phyloP scores from a whole-genome alignment of 176 grass and related monocot species.

The Aegilops bicornis region DNA sequence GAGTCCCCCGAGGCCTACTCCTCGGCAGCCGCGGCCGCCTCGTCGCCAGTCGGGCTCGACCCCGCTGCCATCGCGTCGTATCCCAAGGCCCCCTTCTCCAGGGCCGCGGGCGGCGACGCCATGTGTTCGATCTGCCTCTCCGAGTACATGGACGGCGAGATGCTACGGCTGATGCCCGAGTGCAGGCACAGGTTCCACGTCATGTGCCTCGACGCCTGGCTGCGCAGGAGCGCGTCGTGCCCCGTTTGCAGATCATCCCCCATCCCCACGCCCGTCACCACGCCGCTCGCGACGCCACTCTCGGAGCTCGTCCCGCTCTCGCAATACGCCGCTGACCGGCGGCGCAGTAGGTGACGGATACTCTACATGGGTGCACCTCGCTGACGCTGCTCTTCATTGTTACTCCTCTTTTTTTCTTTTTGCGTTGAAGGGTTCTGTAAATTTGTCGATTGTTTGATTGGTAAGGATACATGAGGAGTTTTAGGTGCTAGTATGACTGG shows the following conservation, averaged over 20 bases:
- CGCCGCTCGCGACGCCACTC: constrained; percentile 67
- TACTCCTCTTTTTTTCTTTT: not conserved
- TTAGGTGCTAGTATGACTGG: constrained; percentile 4
- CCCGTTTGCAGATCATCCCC: constrained; percentile 85
- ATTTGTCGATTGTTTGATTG: constrained; percentile 29
- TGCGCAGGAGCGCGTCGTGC: constrained; percentile 70
- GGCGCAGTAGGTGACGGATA: constrained; percentile 45
- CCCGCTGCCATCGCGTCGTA: constrained; percentile 63
- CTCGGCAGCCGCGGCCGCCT: constrained; percentile 20
- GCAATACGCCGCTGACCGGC: constrained; percentile 71
- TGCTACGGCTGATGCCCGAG: constrained; percentile 75
- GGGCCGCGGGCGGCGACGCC: constrained; percentile 25
- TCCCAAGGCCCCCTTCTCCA: constrained; percentile 58
- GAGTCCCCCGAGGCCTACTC: constrained; percentile 50
- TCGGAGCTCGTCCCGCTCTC: constrained; percentile 85
- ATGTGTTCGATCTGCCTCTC: constrained; percentile 81
- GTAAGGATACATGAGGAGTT: not conserved
- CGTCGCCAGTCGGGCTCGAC: constrained; percentile 52
- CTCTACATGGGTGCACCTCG: constrained; percentile 4
- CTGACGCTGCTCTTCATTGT: constrained; percentile 32
- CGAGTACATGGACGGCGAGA: constrained; percentile 83
- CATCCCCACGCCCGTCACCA: constrained; percentile 66
- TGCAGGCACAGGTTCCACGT: constrained; percentile 81
- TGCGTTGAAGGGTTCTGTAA: not conserved
- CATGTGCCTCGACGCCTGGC: constrained; percentile 71